Evolutionary conservation across 345 rosid genomes (phyloP), one percentile per base, ranked within the genome.

Genomic region (Acer saccharum): DNA sequence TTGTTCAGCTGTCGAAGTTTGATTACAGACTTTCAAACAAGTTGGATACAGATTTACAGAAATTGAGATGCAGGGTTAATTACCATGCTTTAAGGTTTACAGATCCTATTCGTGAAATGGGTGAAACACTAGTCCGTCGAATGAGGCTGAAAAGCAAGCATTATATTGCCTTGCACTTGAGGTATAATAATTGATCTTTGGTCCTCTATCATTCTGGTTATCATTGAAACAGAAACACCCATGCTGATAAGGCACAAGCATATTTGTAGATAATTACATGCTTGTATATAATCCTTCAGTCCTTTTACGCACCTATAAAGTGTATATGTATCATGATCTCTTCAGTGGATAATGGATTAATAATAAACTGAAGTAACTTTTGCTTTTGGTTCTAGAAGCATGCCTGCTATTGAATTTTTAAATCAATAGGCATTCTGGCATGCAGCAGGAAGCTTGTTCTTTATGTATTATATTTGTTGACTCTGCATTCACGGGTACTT

Each of bases 1-100:
- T 91, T 43, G 89, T 97, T 88, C 97, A 94, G 77, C 85, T 97
- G 44, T 82, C 82, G 68, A 97, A 94, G 84, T 97, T 93, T 80
- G 99, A 97, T 84, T 97, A 94, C 78, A 91, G 99, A 78, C 95
- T 97, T 2, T 87, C 98, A 72, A 97, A 97, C 86, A 97, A 81
- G 84, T 81, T 97, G 90, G 88, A 86, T 79, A 83, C 90, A 21
- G 94, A 94, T 65, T 73, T 97, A 80, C 99, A 97, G 81, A 94
- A 94, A 82, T 79, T 97, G 86, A 90, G 99, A 82, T 97, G 99
- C 80, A 89, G 98, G 88, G 99, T 93, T 60, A 97, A 97, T 76
- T 94, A 91, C 75, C 93, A 94, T 68, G 97, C 98, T 67, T 88
- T 97, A 58, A 91, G 85, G 90, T 97, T 97, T 80, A 92, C 97